Base-by-base conservation (phyloP, 176 grass and related monocot species). In the barley (Hordeum vulgare) region DNA sequence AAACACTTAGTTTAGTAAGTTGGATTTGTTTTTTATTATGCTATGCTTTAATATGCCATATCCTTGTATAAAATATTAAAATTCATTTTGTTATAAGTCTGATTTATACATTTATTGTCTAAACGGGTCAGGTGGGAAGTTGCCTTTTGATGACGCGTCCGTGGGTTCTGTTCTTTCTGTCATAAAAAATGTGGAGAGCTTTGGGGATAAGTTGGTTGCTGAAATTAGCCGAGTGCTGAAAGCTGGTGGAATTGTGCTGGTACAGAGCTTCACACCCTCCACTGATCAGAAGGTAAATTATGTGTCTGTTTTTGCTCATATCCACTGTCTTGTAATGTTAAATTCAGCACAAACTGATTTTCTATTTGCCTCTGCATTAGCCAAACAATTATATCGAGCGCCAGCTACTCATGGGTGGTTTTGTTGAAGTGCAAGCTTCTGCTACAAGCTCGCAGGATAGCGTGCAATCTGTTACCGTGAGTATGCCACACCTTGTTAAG, bases 321-420 rank as follows among this genome's bases (percentile, higher is more conserved):
- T 44, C 23, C 1, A n/a, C 14, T 61, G 51, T 69, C 3, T 84
- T 44, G 23, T 28, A 40, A 21, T 65, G 14, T 60, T 66, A 28
- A 28, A 34, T 34, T 15, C 27, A 66, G 17, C 51, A 75, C 27
- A 12, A 1, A 25, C 61, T 88, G 23, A 60, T 68, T 58, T 34
- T 51, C 70, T 41, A 25, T 33, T 78, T 81, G 60, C 42, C 11
- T 82, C 4, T 71, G 61, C 61, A 63, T 83, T 13, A 99, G 93
- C 74, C 85, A 11, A 93, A 71, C 66, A 84, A 89, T 28, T 74
- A 66, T 25, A 60, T 99, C 4, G 85, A 99, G 81, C 91, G 85
- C 68, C 95, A 94, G 82, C 80, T 99, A 61, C 83, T 96, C 72
- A 84, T 96, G 53, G 88, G 89, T 11, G 93, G 93, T 81, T 88